These are phyloP conservation scores for Penicillium coprophilum DNA, from an alignment of 495 filamentous ascomycete genomes.

Conservation along the genomic window DNA sequence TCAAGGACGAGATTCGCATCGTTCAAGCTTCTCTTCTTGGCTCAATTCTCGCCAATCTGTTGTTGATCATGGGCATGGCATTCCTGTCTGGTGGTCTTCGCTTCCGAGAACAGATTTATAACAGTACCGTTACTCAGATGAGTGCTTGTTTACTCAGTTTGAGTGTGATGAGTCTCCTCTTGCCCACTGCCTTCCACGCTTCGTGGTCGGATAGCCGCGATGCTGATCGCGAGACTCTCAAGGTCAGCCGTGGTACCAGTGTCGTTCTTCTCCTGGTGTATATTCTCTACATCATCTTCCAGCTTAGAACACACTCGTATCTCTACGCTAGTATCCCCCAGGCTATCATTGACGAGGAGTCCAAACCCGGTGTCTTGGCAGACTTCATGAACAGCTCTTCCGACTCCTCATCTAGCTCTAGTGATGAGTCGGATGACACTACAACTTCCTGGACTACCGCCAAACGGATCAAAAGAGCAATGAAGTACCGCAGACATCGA, in stretches of 20 bases:
- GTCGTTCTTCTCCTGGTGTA: slow-evolving; percentile 86
- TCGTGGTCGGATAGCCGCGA: slow-evolving; percentile 63
- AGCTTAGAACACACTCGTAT: slow-evolving; percentile 88
- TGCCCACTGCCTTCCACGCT: slow-evolving; percentile 91
- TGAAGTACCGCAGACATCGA: slow-evolving; percentile 65
- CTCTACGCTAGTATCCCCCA: slow-evolving; percentile 90
- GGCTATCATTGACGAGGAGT: slow-evolving; percentile 84
- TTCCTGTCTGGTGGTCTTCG: slow-evolving; percentile 84
- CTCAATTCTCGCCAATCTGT: slow-evolving; percentile 82
- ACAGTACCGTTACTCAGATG: slow-evolving; percentile 93
- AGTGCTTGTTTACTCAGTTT: slow-evolving; percentile 88
- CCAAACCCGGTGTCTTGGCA: slow-evolving; percentile 78
- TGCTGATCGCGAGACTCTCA: slow-evolving; percentile 69
- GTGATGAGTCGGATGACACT: slow-evolving; percentile 63
- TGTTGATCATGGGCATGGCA: slow-evolving; percentile 88
- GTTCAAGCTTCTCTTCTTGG: slow-evolving; percentile 87
- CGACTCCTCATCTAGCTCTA: slow-evolving; percentile 59
- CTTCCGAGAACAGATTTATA: slow-evolving; percentile 91
- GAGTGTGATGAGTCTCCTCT: slow-evolving; percentile 79
- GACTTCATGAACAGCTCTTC: slow-evolving; percentile 73
- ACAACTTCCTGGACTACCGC: slow-evolving; percentile 71
- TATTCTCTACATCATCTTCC: slow-evolving; percentile 81
- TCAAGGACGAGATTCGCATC: slow-evolving; percentile 75
- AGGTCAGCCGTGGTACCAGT: slow-evolving; percentile 87
- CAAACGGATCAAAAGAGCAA: slow-evolving; percentile 68